Percentiles rank a stretch among this genome's conserved stretches.
These are phyloP conservation scores for Ettlia oleoabundans DNA, from an alignment of 139 green algal species.

Conservation along the genomic window DNA sequence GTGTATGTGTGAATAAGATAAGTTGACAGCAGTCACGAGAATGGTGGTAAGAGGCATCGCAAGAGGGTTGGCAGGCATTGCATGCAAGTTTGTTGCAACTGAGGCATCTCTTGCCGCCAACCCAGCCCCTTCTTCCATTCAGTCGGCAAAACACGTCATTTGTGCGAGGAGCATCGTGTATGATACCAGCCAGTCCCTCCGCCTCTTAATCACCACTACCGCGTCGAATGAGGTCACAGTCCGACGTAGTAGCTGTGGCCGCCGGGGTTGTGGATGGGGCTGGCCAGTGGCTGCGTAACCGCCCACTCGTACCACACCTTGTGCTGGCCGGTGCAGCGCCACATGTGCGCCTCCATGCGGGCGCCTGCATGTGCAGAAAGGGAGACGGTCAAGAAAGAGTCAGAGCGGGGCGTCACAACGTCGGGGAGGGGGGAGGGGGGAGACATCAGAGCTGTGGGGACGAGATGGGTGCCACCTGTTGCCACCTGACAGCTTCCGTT, in stretches of 20 bases:
- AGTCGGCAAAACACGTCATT: no score
- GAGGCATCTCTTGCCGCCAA: no score
- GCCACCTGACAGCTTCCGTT: background rate
- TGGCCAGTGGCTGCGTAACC: constrained; percentile 44
- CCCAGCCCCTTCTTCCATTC: no score
- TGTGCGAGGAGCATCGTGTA: no score
- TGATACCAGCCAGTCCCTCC: background rate
- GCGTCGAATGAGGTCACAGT: no score
- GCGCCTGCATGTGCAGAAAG: background rate
- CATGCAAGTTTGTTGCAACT: no score
- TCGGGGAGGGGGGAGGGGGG: background rate
- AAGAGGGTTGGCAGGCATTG: no score
- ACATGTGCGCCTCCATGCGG: constrained; percentile 82
- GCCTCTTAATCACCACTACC: no score
- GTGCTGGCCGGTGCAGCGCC: constrained; percentile 76
- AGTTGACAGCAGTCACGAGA: no score
- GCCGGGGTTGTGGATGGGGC: constrained; percentile 81
- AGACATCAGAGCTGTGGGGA: background rate
- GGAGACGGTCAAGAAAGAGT: background rate
- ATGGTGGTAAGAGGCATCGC: no score
- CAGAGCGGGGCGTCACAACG: no score
- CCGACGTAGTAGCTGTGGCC: constrained; percentile 86
- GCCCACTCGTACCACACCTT: constrained; percentile 97
- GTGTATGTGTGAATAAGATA: no score
- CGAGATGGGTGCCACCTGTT: background rate